Base-by-base conservation (phyloP, 768 basidiomycete genomes). In the Trametes cingulata region DNA sequence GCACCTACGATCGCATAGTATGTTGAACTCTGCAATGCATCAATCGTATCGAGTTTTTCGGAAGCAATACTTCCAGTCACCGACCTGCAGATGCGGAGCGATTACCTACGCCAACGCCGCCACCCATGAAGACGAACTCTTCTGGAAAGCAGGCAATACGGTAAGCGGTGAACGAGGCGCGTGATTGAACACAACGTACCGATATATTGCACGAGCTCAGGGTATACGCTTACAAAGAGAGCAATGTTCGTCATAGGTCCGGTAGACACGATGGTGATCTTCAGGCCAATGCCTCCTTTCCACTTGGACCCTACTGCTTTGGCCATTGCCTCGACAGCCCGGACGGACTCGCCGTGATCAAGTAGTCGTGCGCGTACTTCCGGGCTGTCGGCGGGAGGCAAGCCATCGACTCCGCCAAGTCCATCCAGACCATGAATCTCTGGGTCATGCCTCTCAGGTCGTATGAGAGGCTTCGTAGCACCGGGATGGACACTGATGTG, bases 71-170 rank as follows among this genome's bases (percentile, higher is more conserved):
- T 4, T 33, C n/a, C 10, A 33, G 29, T 5, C 10, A 33, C 50
- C 13, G 57, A 85, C 86, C 85, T 67, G 91, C 91, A 12, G 85
- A 87, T 14, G 92, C 77, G 8, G 89, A 87, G 33, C 87, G 78
- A 68, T 95, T 95, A 0, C 93, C 93, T 22, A 91, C 69, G 9
- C 93, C 93, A 27, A 92, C 86, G 2, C 85, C 92, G n/a, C 93
- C 93, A 12, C 93, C 93, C 93, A 96, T 95, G 67, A 93, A 89
- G 7, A 91, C 87, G 61, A 91, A 81, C 60, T 89, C 82, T 60
- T 86, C 84, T 68, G 33, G 13, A 10, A 35, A 13, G 33, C 55
- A 6, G 12, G 12, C 6, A 13, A 10, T 14, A 5, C n/a, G n/a
- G n/a, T 15, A 10, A 36, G 51, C 25, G 22, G 37, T 46, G 24